Conservation (phyloP, 768 basidiomycete genomes). For the Steccherinum ochraceum region DNA sequence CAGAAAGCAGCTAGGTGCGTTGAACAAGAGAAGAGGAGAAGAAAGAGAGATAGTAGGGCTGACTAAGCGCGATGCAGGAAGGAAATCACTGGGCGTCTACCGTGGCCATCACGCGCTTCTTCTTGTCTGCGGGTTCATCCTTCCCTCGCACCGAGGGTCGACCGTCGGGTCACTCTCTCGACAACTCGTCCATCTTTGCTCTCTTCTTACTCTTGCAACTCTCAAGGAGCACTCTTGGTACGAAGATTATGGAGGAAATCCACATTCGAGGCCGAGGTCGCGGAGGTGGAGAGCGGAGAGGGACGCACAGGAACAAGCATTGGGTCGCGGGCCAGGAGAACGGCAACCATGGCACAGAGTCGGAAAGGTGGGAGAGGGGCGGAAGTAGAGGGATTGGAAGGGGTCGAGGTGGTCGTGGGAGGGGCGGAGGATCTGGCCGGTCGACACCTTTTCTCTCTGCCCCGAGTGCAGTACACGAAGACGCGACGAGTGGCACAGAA, state of each 20-base stretch:
- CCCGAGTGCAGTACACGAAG: slow-evolving; percentile 20
- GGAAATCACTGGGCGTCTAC: too few relatives aligned
- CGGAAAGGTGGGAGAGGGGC: slow-evolving; percentile 60
- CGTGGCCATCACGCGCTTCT: not conserved
- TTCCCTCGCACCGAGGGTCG: not conserved
- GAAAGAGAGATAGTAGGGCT: too few relatives aligned
- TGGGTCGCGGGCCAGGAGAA: slow-evolving; percentile 49
- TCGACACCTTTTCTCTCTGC: slow-evolving; percentile 25
- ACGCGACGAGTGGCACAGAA: slow-evolving; percentile 23
- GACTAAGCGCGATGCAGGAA: too few relatives aligned
- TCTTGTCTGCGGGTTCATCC: not conserved
- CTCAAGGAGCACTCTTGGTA: not conserved
- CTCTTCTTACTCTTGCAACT: too few relatives aligned
- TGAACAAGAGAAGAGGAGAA: too few relatives aligned
- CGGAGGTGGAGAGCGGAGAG: slow-evolving; percentile 17
- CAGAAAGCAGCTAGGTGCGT: not conserved
- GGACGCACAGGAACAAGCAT: slow-evolving; percentile 47
- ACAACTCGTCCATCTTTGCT: not conserved
- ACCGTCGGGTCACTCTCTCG: not conserved
- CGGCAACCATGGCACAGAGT: slow-evolving; percentile 33
- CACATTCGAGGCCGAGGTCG: slow-evolving; percentile 11
- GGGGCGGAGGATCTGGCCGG: slow-evolving; percentile 32
- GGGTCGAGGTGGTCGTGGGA: slow-evolving; percentile 42
- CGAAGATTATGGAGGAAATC: slow-evolving; percentile 5
- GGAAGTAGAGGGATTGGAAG: slow-evolving; percentile 46